Conservation (phyloP, 2,329 filamentous ascomycete species). For the Rutstroemia sydowiana region DNA sequence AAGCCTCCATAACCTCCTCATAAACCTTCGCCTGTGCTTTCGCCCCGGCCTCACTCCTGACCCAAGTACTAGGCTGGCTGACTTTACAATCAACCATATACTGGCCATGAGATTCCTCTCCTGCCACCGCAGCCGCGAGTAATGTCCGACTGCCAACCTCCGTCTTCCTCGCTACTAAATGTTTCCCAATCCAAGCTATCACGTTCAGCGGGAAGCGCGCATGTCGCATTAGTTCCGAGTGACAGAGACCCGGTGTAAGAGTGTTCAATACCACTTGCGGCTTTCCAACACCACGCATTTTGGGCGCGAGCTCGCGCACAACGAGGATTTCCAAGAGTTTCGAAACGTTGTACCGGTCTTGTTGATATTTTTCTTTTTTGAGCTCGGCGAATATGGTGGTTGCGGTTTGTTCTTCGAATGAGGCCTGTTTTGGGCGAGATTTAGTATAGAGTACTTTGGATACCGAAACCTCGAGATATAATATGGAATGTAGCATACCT, state of each 20-base stretch:
- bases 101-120: slow-evolving; percentile 26
- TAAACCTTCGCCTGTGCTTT: slow-evolving; percentile 34
- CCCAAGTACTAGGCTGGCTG: slow-evolving; percentile 29
- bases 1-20: slow-evolving; percentile 35
- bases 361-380: slow-evolving; percentile 17
- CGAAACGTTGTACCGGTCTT: slow-evolving; percentile 30
- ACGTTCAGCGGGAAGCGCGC: slow-evolving; percentile 24
- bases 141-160: slow-evolving; percentile 32
- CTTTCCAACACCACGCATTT: slow-evolving; percentile 20
- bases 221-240: slow-evolving; percentile 28
- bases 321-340: slow-evolving; percentile 31
- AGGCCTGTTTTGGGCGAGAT: slow-evolving; percentile 18
- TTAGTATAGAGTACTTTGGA: neutral
- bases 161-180: slow-evolving; percentile 25
- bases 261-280: slow-evolving; percentile 29
- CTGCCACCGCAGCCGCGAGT: slow-evolving; percentile 26
- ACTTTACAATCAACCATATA: slow-evolving; percentile 25
- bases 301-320: slow-evolving; percentile 27
- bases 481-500: slow-evolving; percentile 11
- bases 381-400: slow-evolving; percentile 19
- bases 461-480: no score
- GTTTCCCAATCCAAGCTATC: slow-evolving; percentile 19
- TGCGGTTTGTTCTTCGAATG: slow-evolving; percentile 20
- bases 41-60: slow-evolving; percentile 33
- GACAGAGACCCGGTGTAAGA: slow-evolving; percentile 31